A percentile compares a stretch with the other conserved stretches of the same genome.
These are phyloP conservation scores for Cercospora brassicicola DNA, from an alignment of 2,329 filamentous ascomycete species.

Conservation along the genomic window DNA sequence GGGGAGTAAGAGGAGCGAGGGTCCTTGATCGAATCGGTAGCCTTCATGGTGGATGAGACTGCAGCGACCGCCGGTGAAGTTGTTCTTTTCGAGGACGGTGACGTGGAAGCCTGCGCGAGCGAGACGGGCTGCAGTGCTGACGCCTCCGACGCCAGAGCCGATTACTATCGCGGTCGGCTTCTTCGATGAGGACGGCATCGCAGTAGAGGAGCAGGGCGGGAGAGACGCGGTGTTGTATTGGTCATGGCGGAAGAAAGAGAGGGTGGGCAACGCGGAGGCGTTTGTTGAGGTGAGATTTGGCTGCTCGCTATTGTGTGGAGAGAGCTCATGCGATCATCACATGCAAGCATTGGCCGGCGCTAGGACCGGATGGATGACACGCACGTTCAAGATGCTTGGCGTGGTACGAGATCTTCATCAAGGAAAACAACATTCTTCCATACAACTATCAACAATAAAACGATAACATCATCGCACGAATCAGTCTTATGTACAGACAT, in stretches of 20 bases:
- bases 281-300: neutral
- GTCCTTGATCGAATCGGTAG: constrained; percentile 70
- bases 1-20: constrained; percentile 70
- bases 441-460: too few species aligned
- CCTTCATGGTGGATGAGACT: constrained; percentile 55
- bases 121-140: constrained; percentile 68
- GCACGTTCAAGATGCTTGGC: neutral
- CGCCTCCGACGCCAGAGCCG: constrained; percentile 69
- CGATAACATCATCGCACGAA: too few species aligned
- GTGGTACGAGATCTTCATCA: too few species aligned
- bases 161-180: constrained; percentile 53
- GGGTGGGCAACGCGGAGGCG: neutral
- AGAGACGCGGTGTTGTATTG: neutral
- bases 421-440: too few species aligned
- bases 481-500: too few species aligned
- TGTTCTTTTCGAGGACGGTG: constrained; percentile 77
- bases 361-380: neutral
- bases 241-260: neutral
- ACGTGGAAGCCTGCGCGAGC: constrained; percentile 69
- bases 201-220: neutral
- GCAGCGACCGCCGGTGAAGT: constrained; percentile 70
- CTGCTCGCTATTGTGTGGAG: neutral
- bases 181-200: constrained; percentile 33
- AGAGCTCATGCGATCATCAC: neutral
- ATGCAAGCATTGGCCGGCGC: constrained; percentile 1